phyloP scores from a whole-genome alignment of 495 filamentous ascomycete genomes.

The Podospora tetraspora region DNA sequence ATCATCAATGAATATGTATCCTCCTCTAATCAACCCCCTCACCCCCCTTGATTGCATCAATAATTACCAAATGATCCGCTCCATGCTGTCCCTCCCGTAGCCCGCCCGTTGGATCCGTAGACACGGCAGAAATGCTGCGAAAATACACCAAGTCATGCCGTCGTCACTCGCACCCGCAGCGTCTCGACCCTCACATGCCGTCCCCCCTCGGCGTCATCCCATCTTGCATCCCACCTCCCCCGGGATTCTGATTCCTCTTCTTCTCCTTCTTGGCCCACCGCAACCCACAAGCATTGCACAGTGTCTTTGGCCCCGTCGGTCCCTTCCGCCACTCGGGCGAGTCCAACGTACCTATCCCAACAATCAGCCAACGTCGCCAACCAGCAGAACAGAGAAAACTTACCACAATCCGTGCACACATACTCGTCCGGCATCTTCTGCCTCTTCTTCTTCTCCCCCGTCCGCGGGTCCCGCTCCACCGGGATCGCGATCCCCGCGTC shows the following conservation, averaged over 20 bases:
- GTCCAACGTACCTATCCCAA: slow-evolving; percentile 60
- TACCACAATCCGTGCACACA: slow-evolving; percentile 90
- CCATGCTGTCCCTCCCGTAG: neutral
- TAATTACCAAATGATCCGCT: neutral
- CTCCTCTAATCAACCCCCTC: neutral
- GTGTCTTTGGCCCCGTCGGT: slow-evolving; percentile 85
- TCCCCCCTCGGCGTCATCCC: slow-evolving; percentile 1
- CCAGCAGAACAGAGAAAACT: slow-evolving; percentile 9
- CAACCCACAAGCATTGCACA: slow-evolving; percentile 95
- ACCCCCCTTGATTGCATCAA: neutral
- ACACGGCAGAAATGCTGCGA: neutral
- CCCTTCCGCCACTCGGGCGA: slow-evolving; percentile 97
- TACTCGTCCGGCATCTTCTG: slow-evolving; percentile 89
- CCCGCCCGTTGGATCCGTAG: neutral
- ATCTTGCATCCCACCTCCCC: neutral
- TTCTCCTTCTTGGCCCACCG: slow-evolving; percentile 79
- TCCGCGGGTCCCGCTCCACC: slow-evolving; percentile 61
- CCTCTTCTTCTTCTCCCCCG: slow-evolving; percentile 80
- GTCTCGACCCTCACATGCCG: slow-evolving; percentile 3
- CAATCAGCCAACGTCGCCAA: neutral
- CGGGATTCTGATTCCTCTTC: slow-evolving; percentile 41
- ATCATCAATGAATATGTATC: neutral
- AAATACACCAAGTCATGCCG: neutral
- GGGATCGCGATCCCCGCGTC: slow-evolving; percentile 82
- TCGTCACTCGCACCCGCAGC: neutral